phyloP scores from a whole-genome alignment of 129 eudicot genomes.

The Escallonia rubra region DNA sequence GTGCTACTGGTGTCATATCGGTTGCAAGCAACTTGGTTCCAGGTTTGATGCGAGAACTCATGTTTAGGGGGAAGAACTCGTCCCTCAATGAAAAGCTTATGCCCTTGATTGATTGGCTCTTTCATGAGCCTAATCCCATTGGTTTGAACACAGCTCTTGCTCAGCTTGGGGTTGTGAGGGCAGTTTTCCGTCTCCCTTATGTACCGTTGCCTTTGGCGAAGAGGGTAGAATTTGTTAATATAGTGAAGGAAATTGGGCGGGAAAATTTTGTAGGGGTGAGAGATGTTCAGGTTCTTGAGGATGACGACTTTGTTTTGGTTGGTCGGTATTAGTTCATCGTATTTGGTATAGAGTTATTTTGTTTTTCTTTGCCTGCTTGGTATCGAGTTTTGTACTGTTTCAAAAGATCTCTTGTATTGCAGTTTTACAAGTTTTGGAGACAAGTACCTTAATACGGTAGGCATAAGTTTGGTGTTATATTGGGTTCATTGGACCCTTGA shows the following conservation, averaged over 20 bases:
- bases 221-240: constrained; percentile 56
- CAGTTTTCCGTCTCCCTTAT: constrained; percentile 71
- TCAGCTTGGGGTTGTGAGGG: constrained; percentile 77
- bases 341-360: too few species aligned
- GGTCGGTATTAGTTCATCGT: constrained; percentile 55
- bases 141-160: constrained; percentile 78
- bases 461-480: too few species aligned
- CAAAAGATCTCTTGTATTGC: too few species aligned
- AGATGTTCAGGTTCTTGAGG: constrained; percentile 78
- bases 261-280: constrained; percentile 61
- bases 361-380: too few species aligned
- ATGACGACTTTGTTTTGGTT: constrained; percentile 57
- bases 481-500: too few species aligned
- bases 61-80: constrained; percentile 70
- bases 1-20: constrained; percentile 69
- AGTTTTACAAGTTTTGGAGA: too few species aligned
- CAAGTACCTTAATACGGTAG: too few species aligned
- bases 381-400: too few species aligned
- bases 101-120: constrained; percentile 69
- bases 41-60: constrained; percentile 59
- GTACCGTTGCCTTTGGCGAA: constrained; percentile 61
- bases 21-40: constrained; percentile 78
- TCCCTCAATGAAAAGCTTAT: constrained; percentile 43
- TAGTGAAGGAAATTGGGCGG: constrained; percentile 62
- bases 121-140: constrained; percentile 78